These are phyloP conservation scores for Fusarium annulatum DNA, from an alignment of 2,329 filamentous ascomycete species.

Conservation along the genomic window DNA sequence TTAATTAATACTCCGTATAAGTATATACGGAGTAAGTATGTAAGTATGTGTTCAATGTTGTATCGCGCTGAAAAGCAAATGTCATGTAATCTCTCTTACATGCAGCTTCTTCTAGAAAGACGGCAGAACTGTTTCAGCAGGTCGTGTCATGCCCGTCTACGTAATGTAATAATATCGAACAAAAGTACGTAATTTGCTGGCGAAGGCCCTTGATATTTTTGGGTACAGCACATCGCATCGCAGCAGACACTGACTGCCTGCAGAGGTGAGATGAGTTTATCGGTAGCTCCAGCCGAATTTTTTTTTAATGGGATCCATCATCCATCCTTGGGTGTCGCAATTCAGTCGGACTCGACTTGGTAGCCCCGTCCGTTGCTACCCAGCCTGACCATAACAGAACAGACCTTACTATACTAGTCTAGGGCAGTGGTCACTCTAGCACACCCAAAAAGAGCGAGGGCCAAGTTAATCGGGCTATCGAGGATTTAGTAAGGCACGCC, in stretches of 20 bases:
- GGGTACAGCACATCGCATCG: neutral
- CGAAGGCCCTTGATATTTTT: conserved; percentile 21
- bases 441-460: conserved; percentile 11
- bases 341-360: conserved; percentile 15
- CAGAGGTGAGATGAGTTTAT: conserved; percentile 18
- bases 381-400: conserved; percentile 6
- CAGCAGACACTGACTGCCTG: neutral
- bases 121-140: conserved; percentile 45
- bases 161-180: conserved; percentile 7
- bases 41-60: neutral
- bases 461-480: conserved; percentile 16
- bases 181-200: conserved; percentile 35
- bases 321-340: conserved; percentile 21
- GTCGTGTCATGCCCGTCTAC: neutral
- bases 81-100: conserved; percentile 26
- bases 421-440: neutral
- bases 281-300: conserved; percentile 10
- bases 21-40: neutral
- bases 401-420: neutral
- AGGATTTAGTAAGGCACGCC: conserved; percentile 25
- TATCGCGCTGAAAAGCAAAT: neutral
- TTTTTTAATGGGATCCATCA: conserved; percentile 1
- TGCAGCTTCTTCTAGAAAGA: conserved; percentile 47
- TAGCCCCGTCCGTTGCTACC: conserved; percentile 20
- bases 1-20: neutral